A percentile compares a stretch with the other conserved stretches of the same genome.
These are phyloP conservation scores for Phyllosticta ampelicida DNA, from an alignment of 2,329 filamentous ascomycete species.

Conservation along the genomic window DNA sequence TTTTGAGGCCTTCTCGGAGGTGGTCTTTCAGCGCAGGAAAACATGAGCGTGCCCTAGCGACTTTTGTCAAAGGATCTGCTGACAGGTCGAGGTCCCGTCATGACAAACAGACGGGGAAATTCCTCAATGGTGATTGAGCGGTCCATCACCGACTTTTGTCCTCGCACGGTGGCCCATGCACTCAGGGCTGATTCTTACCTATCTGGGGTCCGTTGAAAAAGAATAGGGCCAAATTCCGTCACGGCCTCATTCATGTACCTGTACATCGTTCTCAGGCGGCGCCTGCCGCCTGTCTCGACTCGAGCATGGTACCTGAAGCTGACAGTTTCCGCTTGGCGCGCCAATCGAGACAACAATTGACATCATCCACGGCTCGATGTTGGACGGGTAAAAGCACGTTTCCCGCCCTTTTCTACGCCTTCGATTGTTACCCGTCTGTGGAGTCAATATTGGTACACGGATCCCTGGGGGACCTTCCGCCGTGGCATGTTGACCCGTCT, in stretches of 20 bases:
- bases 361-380: neutral
- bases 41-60: neutral
- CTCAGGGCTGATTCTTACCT: neutral
- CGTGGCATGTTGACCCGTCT: neutral
- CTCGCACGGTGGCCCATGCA: neutral
- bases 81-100: neutral
- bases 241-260: neutral
- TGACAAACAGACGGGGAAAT: neutral
- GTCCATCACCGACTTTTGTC: neutral
- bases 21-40: neutral
- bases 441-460: neutral
- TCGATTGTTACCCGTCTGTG: neutral
- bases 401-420: neutral
- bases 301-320: neutral
- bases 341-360: neutral
- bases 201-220: neutral
- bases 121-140: neutral
- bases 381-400: neutral
- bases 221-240: neutral
- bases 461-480: neutral
- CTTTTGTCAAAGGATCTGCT: neutral
- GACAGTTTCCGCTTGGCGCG: neutral
- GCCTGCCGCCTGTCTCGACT: neutral
- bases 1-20: neutral
- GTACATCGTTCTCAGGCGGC: neutral